Conservation (phyloP, 208 protist genomes). For the Herpetomonas muscarum region DNA sequence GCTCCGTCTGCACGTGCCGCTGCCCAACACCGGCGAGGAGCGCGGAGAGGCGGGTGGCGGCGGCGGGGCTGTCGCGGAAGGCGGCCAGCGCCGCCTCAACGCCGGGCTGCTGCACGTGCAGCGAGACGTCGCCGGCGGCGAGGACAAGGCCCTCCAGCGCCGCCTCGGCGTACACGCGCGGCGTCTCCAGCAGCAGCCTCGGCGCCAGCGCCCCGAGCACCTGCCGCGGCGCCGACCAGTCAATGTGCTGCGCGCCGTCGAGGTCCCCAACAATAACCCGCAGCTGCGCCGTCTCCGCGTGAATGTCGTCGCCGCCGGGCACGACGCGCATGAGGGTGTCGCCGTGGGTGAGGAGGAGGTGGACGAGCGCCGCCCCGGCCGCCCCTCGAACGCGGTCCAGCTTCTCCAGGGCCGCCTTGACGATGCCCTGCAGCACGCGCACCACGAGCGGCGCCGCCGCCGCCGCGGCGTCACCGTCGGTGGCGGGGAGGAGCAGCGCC, state of each 20-base stretch:
- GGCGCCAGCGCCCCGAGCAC: not conserved
- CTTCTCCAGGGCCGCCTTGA: slow-evolving; percentile 89
- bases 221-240: not conserved
- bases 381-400: slow-evolving; percentile 85
- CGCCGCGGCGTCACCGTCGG: slow-evolving; percentile 1
- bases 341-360: slow-evolving; percentile 25
- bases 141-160: slow-evolving; percentile 82
- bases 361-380: slow-evolving; percentile 36
- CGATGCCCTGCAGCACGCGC: slow-evolving; percentile 48
- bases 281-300: slow-evolving; percentile 3
- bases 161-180: slow-evolving; percentile 12
- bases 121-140: slow-evolving; percentile 79
- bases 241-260: not conserved
- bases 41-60: slow-evolving; percentile 30
- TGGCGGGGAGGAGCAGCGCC: not conserved
- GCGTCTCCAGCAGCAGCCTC: not conserved
- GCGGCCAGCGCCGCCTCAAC: slow-evolving; percentile 49
- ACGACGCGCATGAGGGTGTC: not conserved
- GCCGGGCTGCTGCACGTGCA: slow-evolving; percentile 70
- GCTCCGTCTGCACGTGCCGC: slow-evolving; percentile 53
- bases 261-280: slow-evolving; percentile 10
- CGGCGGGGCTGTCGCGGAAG: slow-evolving; percentile 15
- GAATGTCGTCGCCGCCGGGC: slow-evolving; percentile 1
- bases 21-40: slow-evolving; percentile 50
- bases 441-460: slow-evolving; percentile 8